A percentile compares a stretch with the other conserved stretches of the same genome.
Evolutionary conservation across 202 grass and related monocot genomes (phyloP).

Genomic region (Hordeum pubiflorum): DNA sequence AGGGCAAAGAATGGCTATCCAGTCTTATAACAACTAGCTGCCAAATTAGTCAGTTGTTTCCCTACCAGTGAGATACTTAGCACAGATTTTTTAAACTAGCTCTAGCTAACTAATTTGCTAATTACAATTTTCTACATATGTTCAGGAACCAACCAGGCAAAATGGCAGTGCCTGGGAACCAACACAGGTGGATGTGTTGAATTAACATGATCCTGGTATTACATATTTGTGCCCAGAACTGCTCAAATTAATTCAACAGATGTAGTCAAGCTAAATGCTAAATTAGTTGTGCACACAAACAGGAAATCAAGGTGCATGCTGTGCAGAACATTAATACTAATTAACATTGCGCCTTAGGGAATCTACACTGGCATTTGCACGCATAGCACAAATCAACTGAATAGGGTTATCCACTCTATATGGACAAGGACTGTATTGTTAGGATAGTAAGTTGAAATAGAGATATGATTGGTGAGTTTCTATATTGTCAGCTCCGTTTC

Average conservation of each 20-base stretch:
- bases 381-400: background rate
- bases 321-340: background rate
- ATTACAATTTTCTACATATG: background rate
- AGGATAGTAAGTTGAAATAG: background rate
- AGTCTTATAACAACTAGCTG: background rate
- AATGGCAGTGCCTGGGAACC: background rate
- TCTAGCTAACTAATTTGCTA: background rate
- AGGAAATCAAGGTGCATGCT: background rate
- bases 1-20: background rate
- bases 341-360: background rate
- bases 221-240: background rate
- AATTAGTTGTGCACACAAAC: background rate
- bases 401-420: background rate
- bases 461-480: background rate
- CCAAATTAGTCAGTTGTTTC: background rate
- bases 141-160: no score
- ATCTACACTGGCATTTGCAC: background rate
- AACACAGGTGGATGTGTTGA: background rate
- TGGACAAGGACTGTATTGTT: background rate
- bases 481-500: background rate
- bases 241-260: background rate
- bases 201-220: background rate
- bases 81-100: background rate
- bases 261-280: background rate
- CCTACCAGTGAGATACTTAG: background rate